Evolutionary conservation across 2,329 filamentous ascomycete species (phyloP).

Genomic region (Chaetomiaceae sp.): DNA sequence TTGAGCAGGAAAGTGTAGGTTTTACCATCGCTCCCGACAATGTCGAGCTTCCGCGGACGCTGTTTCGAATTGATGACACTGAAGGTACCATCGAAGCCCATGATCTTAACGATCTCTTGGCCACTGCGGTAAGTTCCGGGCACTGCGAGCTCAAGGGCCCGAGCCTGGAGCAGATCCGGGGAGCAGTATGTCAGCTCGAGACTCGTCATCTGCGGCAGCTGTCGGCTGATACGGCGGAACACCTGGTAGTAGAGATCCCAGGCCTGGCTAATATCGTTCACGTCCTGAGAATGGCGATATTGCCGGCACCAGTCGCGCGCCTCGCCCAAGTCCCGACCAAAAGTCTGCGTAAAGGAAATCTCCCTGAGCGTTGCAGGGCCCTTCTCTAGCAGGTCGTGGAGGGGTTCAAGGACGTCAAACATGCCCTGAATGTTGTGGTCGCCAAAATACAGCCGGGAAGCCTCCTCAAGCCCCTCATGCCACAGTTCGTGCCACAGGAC

Average conservation of each 20-base stretch:
- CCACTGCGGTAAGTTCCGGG: conserved; percentile 87
- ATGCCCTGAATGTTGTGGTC: conserved; percentile 97
- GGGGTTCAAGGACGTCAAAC: conserved; percentile 82
- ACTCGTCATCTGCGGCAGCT: conserved; percentile 86
- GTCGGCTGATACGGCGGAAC: conserved; percentile 89
- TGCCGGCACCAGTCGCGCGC: conserved; percentile 94
- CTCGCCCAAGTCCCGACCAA: conserved; percentile 90
- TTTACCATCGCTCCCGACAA: conserved; percentile 83
- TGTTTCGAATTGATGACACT: conserved; percentile 97
- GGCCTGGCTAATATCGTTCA: conserved; percentile 92
- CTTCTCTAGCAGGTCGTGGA: conserved; percentile 85
- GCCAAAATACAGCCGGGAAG: conserved; percentile 92
- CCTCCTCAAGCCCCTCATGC: conserved; percentile 97
- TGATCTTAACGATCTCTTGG: conserved; percentile 73
- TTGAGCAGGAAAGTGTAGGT: conserved; percentile 89
- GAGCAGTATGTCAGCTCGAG: conserved; percentile 96
- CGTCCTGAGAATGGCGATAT: conserved; percentile 81
- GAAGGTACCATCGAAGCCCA: conserved; percentile 84
- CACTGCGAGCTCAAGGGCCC: conserved; percentile 86
- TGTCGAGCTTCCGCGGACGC: conserved; percentile 80
- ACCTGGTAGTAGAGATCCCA: conserved; percentile 99
- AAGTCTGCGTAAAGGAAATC: conserved; percentile 95
- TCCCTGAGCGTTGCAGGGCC: conserved; percentile 92
- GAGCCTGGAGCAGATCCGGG: conserved; percentile 80
- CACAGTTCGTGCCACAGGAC: conserved; percentile 98